Base-by-base conservation (phyloP, 1,284 basidiomycete genomes). In the Thelephora terrestris region DNA sequence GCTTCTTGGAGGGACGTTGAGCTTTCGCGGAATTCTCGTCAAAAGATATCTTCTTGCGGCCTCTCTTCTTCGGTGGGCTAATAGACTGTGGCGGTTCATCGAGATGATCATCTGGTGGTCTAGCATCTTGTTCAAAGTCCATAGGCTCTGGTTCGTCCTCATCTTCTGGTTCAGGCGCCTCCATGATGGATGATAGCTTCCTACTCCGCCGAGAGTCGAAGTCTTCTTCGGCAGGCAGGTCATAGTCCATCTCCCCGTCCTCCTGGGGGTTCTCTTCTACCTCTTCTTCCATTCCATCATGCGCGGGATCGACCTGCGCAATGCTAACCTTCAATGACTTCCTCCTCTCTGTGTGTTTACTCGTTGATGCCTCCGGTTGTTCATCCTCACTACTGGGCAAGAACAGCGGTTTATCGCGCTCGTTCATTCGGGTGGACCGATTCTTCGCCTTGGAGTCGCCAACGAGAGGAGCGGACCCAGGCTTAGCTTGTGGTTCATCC, bases 241-340 rank as follows among this genome's bases (percentile, higher is more conserved):
- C 68, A n/a, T 64, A 59, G n/a, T 55, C 49, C 29, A 55, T 55
- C 38, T 58, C 57, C 39, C 6, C 39, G 6, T 42, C 39, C 34
- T 62, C 57, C 43, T 62, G 59, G 18, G 71, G 66, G 29, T 63
- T 59, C 36, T 67, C 65, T 46, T 60, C 62, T 23, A 61, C 58
- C 18, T 62, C 58, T 12, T 60, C 57, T 34, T 70, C 62, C 5
- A 55, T 61, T 9, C 58, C 60, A 12, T 66, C 64, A 17, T 70
- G 67, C 17, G 68, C 69, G 43, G 61, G 63, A 47, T 69, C 68
- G 50, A 71, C 70, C 17, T 68, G 68, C 34, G 59, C 61, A 49
- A 70, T 71, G 51, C 69, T 73, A 1, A 3, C n/a, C 20, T 42
- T 42, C 39, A 10, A 5, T 42, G 21, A 25, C 39, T 25, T 42